Base-by-base conservation (phyloP, 768 basidiomycete species). In the Pisolithus orientalis region DNA sequence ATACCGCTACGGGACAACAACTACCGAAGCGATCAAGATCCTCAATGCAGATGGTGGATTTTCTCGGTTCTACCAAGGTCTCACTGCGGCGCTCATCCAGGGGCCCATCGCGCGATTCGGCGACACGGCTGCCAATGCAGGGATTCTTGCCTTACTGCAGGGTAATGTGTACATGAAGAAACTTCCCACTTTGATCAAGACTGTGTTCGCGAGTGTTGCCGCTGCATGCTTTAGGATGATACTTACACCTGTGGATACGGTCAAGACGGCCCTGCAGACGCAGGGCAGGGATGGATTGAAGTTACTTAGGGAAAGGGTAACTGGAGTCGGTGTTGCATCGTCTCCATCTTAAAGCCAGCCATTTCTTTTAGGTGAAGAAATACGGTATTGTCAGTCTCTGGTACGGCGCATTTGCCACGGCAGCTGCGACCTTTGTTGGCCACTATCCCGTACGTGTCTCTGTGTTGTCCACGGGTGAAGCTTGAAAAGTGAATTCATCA, bases 221-320 rank as follows among this genome's bases (percentile, higher is more conserved):
- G 91, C 91, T 0, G 94, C 94, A 0, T 73, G 75, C 10, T 96
- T 95, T 69, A 74, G 94, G 48, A 96, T 96, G 83, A 72, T 86
- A n/a, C 71, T 97, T 34, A 95, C 90, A 0, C 95, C 95, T 0
- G 79, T 97, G 47, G 94, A 97, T 68, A 94, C 94, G 1, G 61
- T 96, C 57, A 96, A 97, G 78, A 98, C 95, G 4, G 97, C 93
- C 1, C 72, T 97, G 70, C 95, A 98, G 70, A 89, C 95, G 0
- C 85, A 94, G 62, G 94, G 94, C 11, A 80, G 75, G 56, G 66
- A 71, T 1, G 94, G 90, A 0, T 71, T 85, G 50, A 62, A 65
- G 31, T 79, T 97, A 46, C 72, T 97, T 37, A 77, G 72, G 52
- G 72, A 76, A 3, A 76, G 94, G 58, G 83, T 91, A 56, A 47